Conservation (phyloP, 805 yeast species). For the Wickerhamomyces hampshirensis region DNA sequence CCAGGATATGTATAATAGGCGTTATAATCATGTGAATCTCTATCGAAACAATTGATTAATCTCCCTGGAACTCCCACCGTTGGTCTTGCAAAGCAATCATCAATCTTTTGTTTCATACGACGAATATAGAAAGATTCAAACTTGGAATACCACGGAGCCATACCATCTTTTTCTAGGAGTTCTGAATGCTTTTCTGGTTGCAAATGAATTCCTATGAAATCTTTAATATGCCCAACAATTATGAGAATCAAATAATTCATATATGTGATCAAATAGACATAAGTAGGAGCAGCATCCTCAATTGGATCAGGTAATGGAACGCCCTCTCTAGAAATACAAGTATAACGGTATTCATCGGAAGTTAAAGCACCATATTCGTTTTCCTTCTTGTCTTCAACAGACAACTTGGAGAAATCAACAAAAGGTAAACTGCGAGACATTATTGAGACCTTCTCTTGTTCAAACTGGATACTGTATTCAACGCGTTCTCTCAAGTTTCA, state of each 20-base stretch:
- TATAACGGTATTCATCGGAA: slow-evolving; percentile 58
- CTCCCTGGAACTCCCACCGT: slow-evolving; percentile 98
- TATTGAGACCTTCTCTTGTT: no score
- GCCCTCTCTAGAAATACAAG: slow-evolving; percentile 49
- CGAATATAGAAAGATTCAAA: slow-evolving; percentile 93
- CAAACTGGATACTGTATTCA: no score
- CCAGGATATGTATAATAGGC: slow-evolving; percentile 72
- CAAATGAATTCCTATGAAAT: slow-evolving; percentile 76
- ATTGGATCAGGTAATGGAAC: slow-evolving; percentile 58
- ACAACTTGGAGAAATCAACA: slow-evolving; percentile 28
- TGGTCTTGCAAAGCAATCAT: slow-evolving; percentile 93
- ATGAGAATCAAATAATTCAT: slow-evolving; percentile 79
- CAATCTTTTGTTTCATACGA: slow-evolving; percentile 83
- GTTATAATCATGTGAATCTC: slow-evolving; percentile 63
- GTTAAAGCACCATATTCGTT: slow-evolving; percentile 72
- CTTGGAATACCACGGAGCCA: slow-evolving; percentile 93
- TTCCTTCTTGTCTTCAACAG: slow-evolving; percentile 39
- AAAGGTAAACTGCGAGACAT: slow-evolving; percentile 30
- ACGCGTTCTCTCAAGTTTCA: background rate
- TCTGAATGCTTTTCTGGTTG: slow-evolving; percentile 60
- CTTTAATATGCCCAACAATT: slow-evolving; percentile 85
- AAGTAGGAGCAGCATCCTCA: slow-evolving; percentile 82
- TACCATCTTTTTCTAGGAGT: slow-evolving; percentile 75
- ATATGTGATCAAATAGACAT: slow-evolving; percentile 75
- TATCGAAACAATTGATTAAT: slow-evolving; percentile 73